These are phyloP conservation scores for Ophiostoma novo-ulmi DNA, from an alignment of 2,329 filamentous ascomycete genomes.

Conservation along the genomic window DNA sequence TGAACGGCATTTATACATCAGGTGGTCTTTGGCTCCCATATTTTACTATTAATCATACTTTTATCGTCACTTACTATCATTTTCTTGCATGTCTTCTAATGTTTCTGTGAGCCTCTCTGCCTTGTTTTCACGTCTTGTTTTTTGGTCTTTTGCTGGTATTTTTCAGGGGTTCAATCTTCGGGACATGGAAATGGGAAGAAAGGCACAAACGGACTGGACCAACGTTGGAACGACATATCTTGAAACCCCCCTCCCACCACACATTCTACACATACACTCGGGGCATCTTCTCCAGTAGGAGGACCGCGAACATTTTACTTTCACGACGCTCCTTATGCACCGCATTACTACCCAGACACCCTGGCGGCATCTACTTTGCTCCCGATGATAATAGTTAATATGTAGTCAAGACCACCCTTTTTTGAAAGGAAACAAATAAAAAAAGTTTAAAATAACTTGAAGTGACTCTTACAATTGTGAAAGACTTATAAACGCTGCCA, in stretches of 20 bases:
- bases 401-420: constrained; percentile 27
- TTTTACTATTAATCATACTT: constrained; percentile 19
- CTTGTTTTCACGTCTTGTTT: constrained; percentile 9
- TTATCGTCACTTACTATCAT: constrained; percentile 3
- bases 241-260: background rate
- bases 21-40: constrained; percentile 28
- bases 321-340: constrained; percentile 14
- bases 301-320: background rate
- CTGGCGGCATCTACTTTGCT: constrained; percentile 26
- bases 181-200: background rate
- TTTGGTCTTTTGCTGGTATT: background rate
- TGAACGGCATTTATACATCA: constrained; percentile 33
- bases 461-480: background rate
- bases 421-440: constrained; percentile 16
- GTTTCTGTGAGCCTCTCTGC: constrained; percentile 1
- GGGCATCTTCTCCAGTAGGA: background rate
- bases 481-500: background rate
- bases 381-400: constrained; percentile 27
- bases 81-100: constrained; percentile 15
- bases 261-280: background rate
- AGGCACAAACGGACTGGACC: constrained; percentile 15
- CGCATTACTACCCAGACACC: constrained; percentile 17
- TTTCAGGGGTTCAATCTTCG: constrained; percentile 3
- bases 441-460: constrained; percentile 10
- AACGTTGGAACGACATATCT: constrained; percentile 10